A percentile compares a stretch with the other conserved stretches of the same genome.
These are phyloP conservation scores for Nissolia schottii DNA, from an alignment of 306 rosid genomes.

Conservation along the genomic window DNA sequence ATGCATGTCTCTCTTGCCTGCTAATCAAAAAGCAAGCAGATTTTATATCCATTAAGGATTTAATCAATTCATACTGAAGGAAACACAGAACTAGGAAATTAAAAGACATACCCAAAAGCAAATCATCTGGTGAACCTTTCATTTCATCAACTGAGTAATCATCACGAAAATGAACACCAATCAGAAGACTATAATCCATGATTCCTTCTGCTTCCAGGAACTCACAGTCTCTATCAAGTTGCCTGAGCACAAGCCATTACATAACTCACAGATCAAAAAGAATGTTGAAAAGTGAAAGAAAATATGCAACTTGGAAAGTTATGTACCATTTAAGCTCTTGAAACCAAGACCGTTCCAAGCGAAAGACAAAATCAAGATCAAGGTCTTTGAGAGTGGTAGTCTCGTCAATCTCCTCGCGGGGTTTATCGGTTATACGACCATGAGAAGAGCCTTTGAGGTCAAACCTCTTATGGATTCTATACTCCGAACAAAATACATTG, in stretches of 20 bases:
- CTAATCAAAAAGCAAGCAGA: constrained; percentile 3
- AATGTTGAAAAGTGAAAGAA: background rate
- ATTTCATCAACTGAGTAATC: constrained; percentile 37
- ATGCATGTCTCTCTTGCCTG: constrained; percentile 38
- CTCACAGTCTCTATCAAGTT: constrained; percentile 55
- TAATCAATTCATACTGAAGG: background rate
- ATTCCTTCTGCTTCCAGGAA: constrained; percentile 56
- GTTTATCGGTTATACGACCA: constrained; percentile 50
- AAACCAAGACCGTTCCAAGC: constrained; percentile 50
- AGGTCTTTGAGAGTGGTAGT: constrained; percentile 60
- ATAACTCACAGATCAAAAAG: background rate
- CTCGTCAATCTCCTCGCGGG: constrained; percentile 47
- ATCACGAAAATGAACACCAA: constrained; percentile 53
- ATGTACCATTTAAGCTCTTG: constrained; percentile 49
- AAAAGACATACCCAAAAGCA: constrained; percentile 18
- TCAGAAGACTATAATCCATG: constrained; percentile 62
- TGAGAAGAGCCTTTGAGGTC: constrained; percentile 64
- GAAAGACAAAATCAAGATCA: constrained; percentile 52
- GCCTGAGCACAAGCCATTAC: constrained; percentile 41
- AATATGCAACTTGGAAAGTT: background rate
- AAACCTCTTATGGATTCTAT: constrained; percentile 51
- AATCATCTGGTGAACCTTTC: constrained; percentile 26
- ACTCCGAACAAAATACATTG: constrained; percentile 54
- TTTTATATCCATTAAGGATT: constrained; percentile 4
- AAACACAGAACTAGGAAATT: background rate